phyloP scores from a whole-genome alignment of 768 basidiomycete genomes.

The Boletus coccyginus region DNA sequence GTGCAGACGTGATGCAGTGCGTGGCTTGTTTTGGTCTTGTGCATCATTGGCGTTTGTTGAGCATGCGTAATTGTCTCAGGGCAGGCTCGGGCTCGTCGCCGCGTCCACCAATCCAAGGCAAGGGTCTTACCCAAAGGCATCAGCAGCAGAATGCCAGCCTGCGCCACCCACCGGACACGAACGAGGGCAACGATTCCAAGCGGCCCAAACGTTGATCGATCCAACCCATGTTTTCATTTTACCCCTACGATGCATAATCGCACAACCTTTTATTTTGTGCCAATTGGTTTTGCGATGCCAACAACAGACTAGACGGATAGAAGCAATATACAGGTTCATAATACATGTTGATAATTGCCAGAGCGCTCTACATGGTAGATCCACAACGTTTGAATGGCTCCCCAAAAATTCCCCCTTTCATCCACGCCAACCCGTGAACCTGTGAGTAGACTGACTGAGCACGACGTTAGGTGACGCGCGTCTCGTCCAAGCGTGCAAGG shows the following conservation, averaged over 20 bases:
- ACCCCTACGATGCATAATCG: background rate
- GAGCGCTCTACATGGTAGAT: background rate
- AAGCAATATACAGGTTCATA: background rate
- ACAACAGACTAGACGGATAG: background rate
- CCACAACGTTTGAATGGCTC: background rate
- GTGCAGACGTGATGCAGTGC: slow-evolving; percentile 33
- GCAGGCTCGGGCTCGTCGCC: slow-evolving; percentile 17
- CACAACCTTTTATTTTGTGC: background rate
- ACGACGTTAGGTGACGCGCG: slow-evolving; percentile 9
- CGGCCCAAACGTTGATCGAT: slow-evolving; percentile 36
- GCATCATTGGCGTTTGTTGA: background rate
- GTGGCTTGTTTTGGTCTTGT: slow-evolving; percentile 2
- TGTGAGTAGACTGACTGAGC: slow-evolving; percentile 1
- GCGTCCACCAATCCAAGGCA: too few species aligned
- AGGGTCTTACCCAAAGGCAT: too few species aligned
- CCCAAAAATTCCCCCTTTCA: too few species aligned
- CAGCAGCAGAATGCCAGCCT: slow-evolving; percentile 16
- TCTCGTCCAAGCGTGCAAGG: slow-evolving; percentile 42
- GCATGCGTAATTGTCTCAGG: slow-evolving; percentile 2
- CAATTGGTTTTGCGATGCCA: background rate
- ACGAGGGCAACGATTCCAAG: slow-evolving; percentile 33
- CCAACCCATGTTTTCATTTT: background rate
- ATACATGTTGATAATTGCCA: background rate
- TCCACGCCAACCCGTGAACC: background rate
- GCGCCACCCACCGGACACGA: slow-evolving; percentile 29